A percentile compares a stretch with the other conserved stretches of the same genome.
Evolutionary conservation across 1,284 basidiomycete genomes (phyloP).

Genomic region (Rhodotorula sp.): DNA sequence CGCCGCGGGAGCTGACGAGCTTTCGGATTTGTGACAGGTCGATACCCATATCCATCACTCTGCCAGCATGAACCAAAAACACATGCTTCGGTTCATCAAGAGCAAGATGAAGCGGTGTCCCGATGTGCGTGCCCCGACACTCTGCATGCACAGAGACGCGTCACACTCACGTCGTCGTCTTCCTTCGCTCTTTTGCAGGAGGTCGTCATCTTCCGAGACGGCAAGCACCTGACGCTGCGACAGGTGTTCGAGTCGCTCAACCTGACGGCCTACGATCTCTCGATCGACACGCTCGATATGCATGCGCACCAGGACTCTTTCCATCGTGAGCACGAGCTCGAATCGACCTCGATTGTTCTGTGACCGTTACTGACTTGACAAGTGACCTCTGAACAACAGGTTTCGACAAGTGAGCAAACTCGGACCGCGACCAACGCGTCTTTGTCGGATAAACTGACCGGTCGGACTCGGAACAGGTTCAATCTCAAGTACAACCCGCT

Average conservation of each 20-base stretch:
- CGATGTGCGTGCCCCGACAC: conserved; percentile 48
- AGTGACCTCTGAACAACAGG: conserved; percentile 51
- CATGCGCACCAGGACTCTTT: conserved; percentile 97
- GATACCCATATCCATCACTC: conserved; percentile 99
- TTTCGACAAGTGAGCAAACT: conserved; percentile 70
- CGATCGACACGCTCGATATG: conserved; percentile 99
- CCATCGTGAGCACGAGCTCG: conserved; percentile 94
- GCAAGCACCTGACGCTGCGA: conserved; percentile 79
- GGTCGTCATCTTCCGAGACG: conserved; percentile 92
- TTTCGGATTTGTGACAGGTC: conserved; percentile 53
- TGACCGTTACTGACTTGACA: conserved; percentile 51
- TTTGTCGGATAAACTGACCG: no score
- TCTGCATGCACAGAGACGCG: not conserved
- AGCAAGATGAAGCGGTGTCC: conserved; percentile 67
- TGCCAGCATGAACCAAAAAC: conserved; percentile 99
- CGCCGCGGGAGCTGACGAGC: not conserved
- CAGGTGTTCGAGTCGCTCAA: conserved; percentile 96
- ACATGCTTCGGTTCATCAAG: conserved; percentile 98
- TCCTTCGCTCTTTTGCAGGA: conserved; percentile 62
- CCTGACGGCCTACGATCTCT: conserved; percentile 94
- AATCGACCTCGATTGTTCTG: no score
- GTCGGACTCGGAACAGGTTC: conserved; percentile 55
- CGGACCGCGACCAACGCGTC: not conserved
- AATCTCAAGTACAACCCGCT: conserved; percentile 81
- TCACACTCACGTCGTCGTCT: not conserved